phyloP scores from a whole-genome alignment of 371 early-diverging fungal genomes.

The Syncephalastrum monosporum region DNA sequence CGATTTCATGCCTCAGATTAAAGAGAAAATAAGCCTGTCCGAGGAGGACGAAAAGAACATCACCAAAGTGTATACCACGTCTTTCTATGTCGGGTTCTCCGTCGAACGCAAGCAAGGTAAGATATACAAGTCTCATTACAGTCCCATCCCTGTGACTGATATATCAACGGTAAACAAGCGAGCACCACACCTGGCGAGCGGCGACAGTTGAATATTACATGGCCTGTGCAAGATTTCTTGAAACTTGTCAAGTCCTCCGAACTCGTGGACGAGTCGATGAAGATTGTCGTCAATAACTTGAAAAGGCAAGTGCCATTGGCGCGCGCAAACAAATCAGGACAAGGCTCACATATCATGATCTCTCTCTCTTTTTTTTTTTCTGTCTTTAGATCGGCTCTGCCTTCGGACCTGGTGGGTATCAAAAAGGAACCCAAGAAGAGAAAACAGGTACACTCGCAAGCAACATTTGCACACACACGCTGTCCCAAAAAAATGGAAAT shows the following conservation, averaged over 20 bases:
- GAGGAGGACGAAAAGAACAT: constrained; percentile 34
- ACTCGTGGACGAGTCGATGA: constrained; percentile 73
- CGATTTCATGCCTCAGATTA: constrained; percentile 29
- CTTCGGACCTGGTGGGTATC: constrained; percentile 45
- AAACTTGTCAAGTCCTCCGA: constrained; percentile 81
- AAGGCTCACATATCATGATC: neutral
- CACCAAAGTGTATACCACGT: constrained; percentile 63
- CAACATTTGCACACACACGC: too few species aligned
- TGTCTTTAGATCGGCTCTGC: constrained; percentile 23
- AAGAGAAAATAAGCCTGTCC: constrained; percentile 28
- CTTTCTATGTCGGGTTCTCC: constrained; percentile 88
- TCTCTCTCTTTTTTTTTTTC: neutral
- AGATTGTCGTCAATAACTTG: constrained; percentile 65
- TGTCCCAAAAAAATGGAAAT: too few species aligned
- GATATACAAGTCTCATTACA: neutral
- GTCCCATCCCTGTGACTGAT: neutral
- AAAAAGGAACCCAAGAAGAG: constrained; percentile 36
- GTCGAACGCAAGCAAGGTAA: constrained; percentile 59
- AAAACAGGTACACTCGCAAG: too few species aligned
- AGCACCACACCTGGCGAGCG: constrained; percentile 1
- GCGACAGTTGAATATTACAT: constrained; percentile 68
- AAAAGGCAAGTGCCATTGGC: constrained; percentile 59
- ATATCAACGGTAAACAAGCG: neutral
- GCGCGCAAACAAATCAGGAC: neutral
- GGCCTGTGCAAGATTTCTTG: constrained; percentile 82